These are phyloP conservation scores for Coniosporium tulheliwenetii DNA, from an alignment of 2,329 filamentous ascomycete species.

Conservation along the genomic window DNA sequence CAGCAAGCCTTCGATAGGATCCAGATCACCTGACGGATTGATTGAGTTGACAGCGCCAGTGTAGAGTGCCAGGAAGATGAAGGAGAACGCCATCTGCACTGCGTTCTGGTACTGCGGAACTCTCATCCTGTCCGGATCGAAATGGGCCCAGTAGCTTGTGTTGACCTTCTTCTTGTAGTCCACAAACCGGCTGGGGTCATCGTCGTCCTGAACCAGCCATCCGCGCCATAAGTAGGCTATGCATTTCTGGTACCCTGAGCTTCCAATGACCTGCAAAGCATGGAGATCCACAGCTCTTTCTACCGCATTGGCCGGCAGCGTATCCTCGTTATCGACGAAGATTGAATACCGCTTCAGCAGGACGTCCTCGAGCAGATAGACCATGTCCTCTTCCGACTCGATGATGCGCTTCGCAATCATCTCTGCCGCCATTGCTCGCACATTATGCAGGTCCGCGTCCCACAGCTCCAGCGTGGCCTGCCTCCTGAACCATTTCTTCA, in stretches of 20 bases:
- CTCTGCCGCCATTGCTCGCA: conserved; percentile 72
- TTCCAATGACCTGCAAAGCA: conserved; percentile 74
- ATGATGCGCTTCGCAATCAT: conserved; percentile 82
- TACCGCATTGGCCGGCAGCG: conserved; percentile 69
- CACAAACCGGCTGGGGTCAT: conserved; percentile 78
- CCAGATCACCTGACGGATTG: conserved; percentile 70
- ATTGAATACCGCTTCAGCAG: conserved; percentile 83
- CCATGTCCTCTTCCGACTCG: conserved; percentile 64
- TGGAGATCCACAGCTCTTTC: conserved; percentile 91
- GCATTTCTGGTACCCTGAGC: conserved; percentile 90
- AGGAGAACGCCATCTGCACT: conserved; percentile 68
- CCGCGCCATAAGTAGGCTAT: conserved; percentile 86
- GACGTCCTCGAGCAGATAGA: conserved; percentile 65
- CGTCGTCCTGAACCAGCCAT: conserved; percentile 91
- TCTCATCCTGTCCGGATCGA: conserved; percentile 89
- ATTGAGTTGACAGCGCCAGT: conserved; percentile 89
- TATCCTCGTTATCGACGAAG: conserved; percentile 53
- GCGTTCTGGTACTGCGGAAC: conserved; percentile 86
- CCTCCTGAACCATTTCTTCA: conserved; percentile 59
- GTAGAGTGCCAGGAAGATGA: conserved; percentile 73
- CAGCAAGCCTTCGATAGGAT: conserved; percentile 66
- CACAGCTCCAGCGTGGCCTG: conserved; percentile 74
- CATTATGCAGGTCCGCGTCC: conserved; percentile 71
- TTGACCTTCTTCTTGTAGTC: conserved; percentile 75
- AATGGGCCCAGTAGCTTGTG: conserved; percentile 60